Percentiles rank a stretch among this genome's conserved stretches.
phyloP scores from a whole-genome alignment of 2,329 filamentous ascomycete genomes.

The Aspergillus terreus region DNA sequence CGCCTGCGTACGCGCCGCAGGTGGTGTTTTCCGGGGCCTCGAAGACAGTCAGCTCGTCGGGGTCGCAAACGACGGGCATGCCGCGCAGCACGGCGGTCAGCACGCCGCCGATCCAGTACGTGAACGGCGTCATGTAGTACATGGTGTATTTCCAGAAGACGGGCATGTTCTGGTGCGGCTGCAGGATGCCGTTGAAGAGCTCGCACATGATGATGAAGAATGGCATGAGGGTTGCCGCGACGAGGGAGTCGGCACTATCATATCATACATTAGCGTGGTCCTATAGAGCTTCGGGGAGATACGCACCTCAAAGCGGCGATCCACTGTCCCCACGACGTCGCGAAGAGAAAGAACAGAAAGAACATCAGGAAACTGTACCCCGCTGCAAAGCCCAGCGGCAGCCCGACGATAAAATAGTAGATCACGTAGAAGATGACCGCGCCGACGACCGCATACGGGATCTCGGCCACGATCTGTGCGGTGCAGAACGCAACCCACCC shows the following conservation, averaged over 20 bases:
- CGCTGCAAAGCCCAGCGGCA: constrained; percentile 59
- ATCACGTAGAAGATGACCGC: constrained; percentile 63
- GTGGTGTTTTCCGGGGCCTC: constrained; percentile 60
- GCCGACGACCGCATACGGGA: constrained; percentile 61
- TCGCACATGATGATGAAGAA: constrained; percentile 80
- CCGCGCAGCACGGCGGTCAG: constrained; percentile 71
- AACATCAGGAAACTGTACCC: constrained; percentile 73
- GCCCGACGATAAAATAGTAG: constrained; percentile 69
- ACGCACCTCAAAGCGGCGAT: constrained; percentile 67
- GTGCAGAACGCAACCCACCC: constrained; percentile 68
- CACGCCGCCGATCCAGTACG: constrained; percentile 74
- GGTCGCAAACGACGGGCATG: constrained; percentile 58
- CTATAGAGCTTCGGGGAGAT: constrained; percentile 13
- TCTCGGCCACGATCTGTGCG: constrained; percentile 64
- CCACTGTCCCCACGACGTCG: constrained; percentile 71
- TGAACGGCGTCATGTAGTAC: constrained; percentile 82
- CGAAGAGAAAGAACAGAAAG: constrained; percentile 68
- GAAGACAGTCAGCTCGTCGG: constrained; percentile 66
- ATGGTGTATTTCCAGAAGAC: constrained; percentile 75
- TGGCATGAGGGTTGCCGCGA: constrained; percentile 74
- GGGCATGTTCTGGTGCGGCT: constrained; percentile 72
- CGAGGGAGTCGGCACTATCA: constrained; percentile 55
- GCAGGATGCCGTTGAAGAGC: constrained; percentile 82
- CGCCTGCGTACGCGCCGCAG: constrained; percentile 69
- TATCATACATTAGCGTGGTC: constrained; percentile 1